Percentiles rank a stretch among this genome's conserved stretches.
These are phyloP conservation scores for Saturnispora zaruensis DNA, from an alignment of 805 yeast genomes.

Conservation along the genomic window DNA sequence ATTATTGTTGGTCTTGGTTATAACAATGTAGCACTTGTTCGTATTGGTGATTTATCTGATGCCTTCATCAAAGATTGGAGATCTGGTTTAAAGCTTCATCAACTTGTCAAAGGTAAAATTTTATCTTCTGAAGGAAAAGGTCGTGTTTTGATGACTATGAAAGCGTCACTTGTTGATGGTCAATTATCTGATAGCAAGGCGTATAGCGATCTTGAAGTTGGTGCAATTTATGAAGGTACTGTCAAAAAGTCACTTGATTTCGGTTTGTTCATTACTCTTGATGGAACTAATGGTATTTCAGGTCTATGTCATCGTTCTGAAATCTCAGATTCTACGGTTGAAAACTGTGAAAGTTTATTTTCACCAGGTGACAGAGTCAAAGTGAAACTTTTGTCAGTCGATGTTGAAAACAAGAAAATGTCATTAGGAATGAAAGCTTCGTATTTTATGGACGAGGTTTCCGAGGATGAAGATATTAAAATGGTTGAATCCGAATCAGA, in stretches of 20 bases:
- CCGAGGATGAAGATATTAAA: constrained; percentile 25
- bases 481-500: constrained; percentile 21
- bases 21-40: constrained; percentile 65
- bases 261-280: constrained; percentile 84
- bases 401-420: constrained; percentile 59
- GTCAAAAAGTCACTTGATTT: constrained; percentile 72
- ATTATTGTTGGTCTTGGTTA: constrained; percentile 71
- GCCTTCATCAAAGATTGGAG: constrained; percentile 83
- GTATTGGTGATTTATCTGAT: constrained; percentile 76
- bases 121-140: constrained; percentile 52
- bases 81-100: constrained; percentile 59
- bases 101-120: constrained; percentile 68
- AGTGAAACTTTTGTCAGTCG: constrained; percentile 63
- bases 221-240: constrained; percentile 67
- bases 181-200: constrained; percentile 47
- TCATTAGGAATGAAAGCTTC: constrained; percentile 94
- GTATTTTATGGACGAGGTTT: constrained; percentile 40
- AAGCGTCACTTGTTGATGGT: constrained; percentile 73
- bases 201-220: constrained; percentile 61
- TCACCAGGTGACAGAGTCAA: constrained; percentile 87
- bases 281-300: constrained; percentile 61
- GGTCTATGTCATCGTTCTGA: constrained; percentile 86
- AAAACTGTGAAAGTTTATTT: constrained; percentile 57
- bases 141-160: constrained; percentile 67
- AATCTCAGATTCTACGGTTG: constrained; percentile 60